phyloP scores from a whole-genome alignment of 441 rosid genomes.

The Populus hybrid region DNA sequence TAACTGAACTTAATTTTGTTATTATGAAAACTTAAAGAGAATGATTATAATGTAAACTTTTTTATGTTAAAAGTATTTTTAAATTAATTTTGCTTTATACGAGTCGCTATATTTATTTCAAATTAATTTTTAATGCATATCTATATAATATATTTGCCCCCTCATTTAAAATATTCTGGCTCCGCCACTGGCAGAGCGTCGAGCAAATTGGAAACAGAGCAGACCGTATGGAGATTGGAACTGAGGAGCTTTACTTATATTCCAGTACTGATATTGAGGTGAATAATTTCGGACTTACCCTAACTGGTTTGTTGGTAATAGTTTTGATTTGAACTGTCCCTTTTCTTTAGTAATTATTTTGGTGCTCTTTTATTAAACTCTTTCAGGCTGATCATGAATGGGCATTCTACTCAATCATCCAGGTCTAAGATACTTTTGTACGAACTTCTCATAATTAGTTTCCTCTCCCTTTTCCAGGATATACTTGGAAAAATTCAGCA shows the following conservation, averaged over 20 bases:
- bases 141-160: too few relatives aligned
- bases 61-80: too few relatives aligned
- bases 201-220: conserved; percentile 94
- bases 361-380: background rate
- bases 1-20: too few relatives aligned
- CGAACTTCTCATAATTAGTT: conserved; percentile 12
- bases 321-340: background rate
- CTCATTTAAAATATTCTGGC: too few relatives aligned
- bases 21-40: too few relatives aligned
- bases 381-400: conserved; percentile 3
- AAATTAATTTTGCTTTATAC: too few relatives aligned
- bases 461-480: conserved; percentile 51
- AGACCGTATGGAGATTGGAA: conserved; percentile 63
- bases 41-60: too few relatives aligned
- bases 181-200: conserved; percentile 83
- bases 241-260: conserved; percentile 68
- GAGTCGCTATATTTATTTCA: too few relatives aligned
- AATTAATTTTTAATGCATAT: too few relatives aligned
- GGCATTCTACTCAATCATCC: conserved; percentile 1
- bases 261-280: conserved; percentile 95
- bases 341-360: background rate
- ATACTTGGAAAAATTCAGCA: conserved; percentile 56
- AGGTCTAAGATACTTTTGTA: background rate
- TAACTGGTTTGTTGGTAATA: conserved; percentile 3
- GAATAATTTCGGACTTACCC: conserved; percentile 9